A percentile compares a stretch with the other conserved stretches of the same genome.
phyloP scores from a whole-genome alignment of 1,284 basidiomycete genomes.

The Ceratobasidium sp. region DNA sequence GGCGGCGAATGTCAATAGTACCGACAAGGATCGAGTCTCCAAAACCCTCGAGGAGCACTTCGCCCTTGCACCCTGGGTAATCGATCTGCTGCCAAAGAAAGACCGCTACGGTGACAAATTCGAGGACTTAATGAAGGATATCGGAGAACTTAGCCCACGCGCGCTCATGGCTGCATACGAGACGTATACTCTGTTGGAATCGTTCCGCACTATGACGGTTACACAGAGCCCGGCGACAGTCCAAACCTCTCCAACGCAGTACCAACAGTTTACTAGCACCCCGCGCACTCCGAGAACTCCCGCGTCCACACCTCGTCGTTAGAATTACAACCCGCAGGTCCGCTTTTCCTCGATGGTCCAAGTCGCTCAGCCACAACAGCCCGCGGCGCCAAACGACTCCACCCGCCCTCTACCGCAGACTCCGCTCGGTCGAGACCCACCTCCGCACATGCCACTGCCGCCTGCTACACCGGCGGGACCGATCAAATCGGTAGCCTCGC shows the following conservation, averaged over 20 bases:
- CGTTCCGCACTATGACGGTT: neutral
- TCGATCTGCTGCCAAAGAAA: conserved; percentile 3
- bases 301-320: too few species aligned
- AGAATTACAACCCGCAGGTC: neutral
- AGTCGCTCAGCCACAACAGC: neutral
- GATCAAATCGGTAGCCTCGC: neutral
- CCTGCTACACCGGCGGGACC: neutral
- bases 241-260: too few species aligned
- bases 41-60: neutral
- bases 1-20: neutral
- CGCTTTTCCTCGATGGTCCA: neutral
- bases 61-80: neutral
- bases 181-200: neutral
- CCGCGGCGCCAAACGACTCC: neutral
- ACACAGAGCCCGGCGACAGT: neutral
- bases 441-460: neutral
- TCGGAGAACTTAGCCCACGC: neutral
- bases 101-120: neutral
- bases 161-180: neutral
- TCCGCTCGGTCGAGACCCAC: neutral
- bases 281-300: neutral
- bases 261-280: neutral
- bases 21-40: neutral
- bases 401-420: neutral
- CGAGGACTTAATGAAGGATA: conserved; percentile 17